Percentiles rank a stretch among this genome's conserved stretches.
Conservation (phyloP, 2,329 filamentous ascomycete genomes). For the Geosmithia putterillii region DNA sequence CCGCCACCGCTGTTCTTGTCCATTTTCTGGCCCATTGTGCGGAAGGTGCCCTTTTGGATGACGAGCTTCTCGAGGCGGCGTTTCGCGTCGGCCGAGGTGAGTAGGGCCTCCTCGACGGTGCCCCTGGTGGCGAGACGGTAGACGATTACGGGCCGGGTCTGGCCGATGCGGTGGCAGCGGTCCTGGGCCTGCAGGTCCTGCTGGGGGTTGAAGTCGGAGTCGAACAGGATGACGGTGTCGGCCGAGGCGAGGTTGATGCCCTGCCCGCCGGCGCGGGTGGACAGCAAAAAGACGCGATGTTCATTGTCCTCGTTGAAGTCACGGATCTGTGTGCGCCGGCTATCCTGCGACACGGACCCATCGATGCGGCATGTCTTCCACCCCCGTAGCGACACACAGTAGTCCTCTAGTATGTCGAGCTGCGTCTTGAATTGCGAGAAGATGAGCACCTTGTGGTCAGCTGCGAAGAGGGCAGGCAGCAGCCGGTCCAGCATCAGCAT, state of each 20-base stretch:
- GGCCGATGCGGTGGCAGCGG: constrained; percentile 86
- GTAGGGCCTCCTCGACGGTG: constrained; percentile 79
- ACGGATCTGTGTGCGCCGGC: constrained; percentile 58
- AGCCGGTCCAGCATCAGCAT: constrained; percentile 89
- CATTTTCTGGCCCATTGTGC: constrained; percentile 52
- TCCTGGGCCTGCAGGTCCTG: constrained; percentile 96
- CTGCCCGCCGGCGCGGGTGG: constrained; percentile 83
- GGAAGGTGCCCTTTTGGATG: constrained; percentile 85
- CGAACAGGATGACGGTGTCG: constrained; percentile 87
- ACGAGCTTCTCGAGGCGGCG: constrained; percentile 86
- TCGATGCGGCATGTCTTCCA: constrained; percentile 89
- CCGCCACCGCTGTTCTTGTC: constrained; percentile 31
- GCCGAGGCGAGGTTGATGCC: constrained; percentile 89
- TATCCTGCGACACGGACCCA: constrained; percentile 66
- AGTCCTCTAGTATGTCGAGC: constrained; percentile 81
- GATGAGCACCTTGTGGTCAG: constrained; percentile 81
- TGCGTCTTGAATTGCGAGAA: constrained; percentile 97
- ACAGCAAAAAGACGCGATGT: constrained; percentile 72
- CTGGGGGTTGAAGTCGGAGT: constrained; percentile 87
- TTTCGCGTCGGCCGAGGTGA: constrained; percentile 84
- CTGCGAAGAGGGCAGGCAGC: constrained; percentile 59
- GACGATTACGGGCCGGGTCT: constrained; percentile 82
- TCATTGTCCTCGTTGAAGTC: constrained; percentile 56
- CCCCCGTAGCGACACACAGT: constrained; percentile 59
- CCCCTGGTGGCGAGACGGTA: constrained; percentile 88